Percentiles rank a stretch among this genome's conserved stretches.
Evolutionary conservation across 768 basidiomycete species (phyloP).

Genomic region (Tylopilus intermedius): DNA sequence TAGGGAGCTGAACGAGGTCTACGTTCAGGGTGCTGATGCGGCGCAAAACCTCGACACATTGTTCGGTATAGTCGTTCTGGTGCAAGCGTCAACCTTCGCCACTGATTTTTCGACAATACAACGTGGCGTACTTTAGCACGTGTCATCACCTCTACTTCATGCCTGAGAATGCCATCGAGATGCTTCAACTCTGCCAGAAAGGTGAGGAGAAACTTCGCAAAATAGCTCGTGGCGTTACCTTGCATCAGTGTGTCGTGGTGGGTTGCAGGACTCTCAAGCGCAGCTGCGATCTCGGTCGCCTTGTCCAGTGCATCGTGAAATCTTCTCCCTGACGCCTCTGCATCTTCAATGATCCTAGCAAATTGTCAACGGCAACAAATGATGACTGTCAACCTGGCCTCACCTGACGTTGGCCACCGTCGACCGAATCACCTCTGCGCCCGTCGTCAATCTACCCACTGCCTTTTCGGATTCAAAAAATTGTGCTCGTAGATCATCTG

Average conservation of each 20-base stretch:
- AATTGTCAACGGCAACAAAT: neutral
- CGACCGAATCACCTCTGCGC: slow-evolving; percentile 55
- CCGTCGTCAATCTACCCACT: slow-evolving; percentile 50
- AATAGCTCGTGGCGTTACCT: slow-evolving; percentile 33
- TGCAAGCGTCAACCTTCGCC: neutral
- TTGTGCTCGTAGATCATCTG: slow-evolving; percentile 55
- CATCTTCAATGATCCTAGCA: slow-evolving; percentile 55
- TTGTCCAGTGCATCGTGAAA: slow-evolving; percentile 58
- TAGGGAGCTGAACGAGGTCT: slow-evolving; percentile 71
- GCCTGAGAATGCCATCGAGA: slow-evolving; percentile 55
- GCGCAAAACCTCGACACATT: slow-evolving; percentile 61
- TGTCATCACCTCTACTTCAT: slow-evolving; percentile 54
- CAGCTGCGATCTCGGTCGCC: slow-evolving; percentile 45
- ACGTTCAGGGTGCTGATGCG: slow-evolving; percentile 79
- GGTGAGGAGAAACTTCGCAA: neutral
- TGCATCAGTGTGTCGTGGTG: slow-evolving; percentile 49
- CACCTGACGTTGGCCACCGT: slow-evolving; percentile 46
- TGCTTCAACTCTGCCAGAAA: slow-evolving; percentile 52
- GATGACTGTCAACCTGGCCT: slow-evolving; percentile 8
- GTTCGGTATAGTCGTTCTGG: slow-evolving; percentile 70
- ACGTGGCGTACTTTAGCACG: slow-evolving; percentile 45
- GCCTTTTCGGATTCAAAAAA: slow-evolving; percentile 52
- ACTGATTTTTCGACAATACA: neutral
- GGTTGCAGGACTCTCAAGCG: slow-evolving; percentile 51
- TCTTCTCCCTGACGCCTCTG: slow-evolving; percentile 47